These are phyloP conservation scores for Suillus subalutaceus DNA, from an alignment of 768 basidiomycete species.

Conservation along the genomic window DNA sequence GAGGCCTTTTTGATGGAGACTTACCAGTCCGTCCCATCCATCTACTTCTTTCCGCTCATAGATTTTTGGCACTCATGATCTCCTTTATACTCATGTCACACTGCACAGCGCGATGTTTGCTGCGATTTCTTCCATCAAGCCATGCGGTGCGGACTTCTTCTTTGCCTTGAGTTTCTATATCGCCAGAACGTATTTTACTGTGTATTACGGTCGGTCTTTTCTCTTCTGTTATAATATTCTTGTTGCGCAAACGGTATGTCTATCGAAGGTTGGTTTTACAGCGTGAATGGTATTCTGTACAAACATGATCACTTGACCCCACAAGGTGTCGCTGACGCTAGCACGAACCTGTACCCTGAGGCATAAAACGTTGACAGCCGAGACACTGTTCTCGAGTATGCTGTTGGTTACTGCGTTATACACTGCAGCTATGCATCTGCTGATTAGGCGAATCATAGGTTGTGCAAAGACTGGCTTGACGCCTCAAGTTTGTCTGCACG, in stretches of 20 bases:
- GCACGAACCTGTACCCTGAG: slow-evolving; percentile 2
- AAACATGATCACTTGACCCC: slow-evolving; percentile 7
- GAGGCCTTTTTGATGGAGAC: slow-evolving; percentile 30
- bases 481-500: not conserved
- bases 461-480: not conserved
- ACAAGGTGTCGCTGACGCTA: slow-evolving; percentile 3
- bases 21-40: slow-evolving; percentile 40
- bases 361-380: not conserved
- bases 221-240: slow-evolving; percentile 16
- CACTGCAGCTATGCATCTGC: not conserved
- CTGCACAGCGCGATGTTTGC: slow-evolving; percentile 10
- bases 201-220: slow-evolving; percentile 38
- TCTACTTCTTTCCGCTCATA: slow-evolving; percentile 27
- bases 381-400: not conserved
- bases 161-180: slow-evolving; percentile 18
- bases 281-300: slow-evolving; percentile 4
- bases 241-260: slow-evolving; percentile 13
- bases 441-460: slow-evolving; percentile 4
- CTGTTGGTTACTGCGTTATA: not conserved
- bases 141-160: slow-evolving; percentile 32
- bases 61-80: slow-evolving; percentile 31
- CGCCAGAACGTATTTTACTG: slow-evolving; percentile 24
- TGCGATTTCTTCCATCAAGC: slow-evolving; percentile 10
- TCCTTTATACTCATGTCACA: slow-evolving; percentile 16
- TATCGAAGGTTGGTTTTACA: slow-evolving; percentile 9